phyloP scores from a whole-genome alignment of 208 protist species.

The Porcisia hertigi region DNA sequence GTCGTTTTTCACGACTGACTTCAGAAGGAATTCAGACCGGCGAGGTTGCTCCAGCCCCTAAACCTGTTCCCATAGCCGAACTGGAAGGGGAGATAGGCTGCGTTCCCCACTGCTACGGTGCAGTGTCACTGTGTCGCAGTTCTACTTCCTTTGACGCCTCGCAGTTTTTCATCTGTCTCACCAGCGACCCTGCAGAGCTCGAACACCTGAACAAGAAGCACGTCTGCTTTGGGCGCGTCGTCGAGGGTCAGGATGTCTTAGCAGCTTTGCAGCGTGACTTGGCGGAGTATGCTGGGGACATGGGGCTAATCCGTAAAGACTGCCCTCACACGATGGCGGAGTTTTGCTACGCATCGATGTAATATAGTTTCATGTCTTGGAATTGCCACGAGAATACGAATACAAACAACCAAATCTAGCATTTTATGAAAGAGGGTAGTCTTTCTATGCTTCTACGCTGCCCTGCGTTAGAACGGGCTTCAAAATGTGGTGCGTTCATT shows the following conservation, averaged over 20 bases:
- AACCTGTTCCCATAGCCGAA: slow-evolving; percentile 43
- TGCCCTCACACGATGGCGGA: slow-evolving; percentile 31
- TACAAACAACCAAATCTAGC: neutral
- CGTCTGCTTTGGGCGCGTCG: slow-evolving; percentile 70
- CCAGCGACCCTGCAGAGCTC: slow-evolving; percentile 53
- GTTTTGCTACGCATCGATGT: slow-evolving; percentile 22
- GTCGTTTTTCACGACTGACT: slow-evolving; percentile 62
- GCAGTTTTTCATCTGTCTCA: slow-evolving; percentile 86
- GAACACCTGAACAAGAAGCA: slow-evolving; percentile 76
- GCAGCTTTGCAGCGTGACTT: slow-evolving; percentile 39
- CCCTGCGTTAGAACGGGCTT: neutral
- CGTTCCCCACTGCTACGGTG: slow-evolving; percentile 49
- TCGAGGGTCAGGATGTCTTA: slow-evolving; percentile 55
- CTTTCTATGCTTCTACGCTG: neutral
- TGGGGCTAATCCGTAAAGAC: slow-evolving; percentile 43
- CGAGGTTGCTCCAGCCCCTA: slow-evolving; percentile 42
- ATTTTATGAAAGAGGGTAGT: neutral
- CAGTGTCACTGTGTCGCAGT: slow-evolving; percentile 71
- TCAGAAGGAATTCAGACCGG: slow-evolving; percentile 75
- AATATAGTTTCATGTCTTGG: slow-evolving; percentile 15
- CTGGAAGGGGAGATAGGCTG: slow-evolving; percentile 68
- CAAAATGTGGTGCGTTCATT: neutral
- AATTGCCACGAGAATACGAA: neutral
- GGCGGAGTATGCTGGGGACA: slow-evolving; percentile 42
- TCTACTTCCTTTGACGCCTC: slow-evolving; percentile 58